Conservation (phyloP, 2,329 filamentous ascomycete genomes). For the Nakataea oryzae region DNA sequence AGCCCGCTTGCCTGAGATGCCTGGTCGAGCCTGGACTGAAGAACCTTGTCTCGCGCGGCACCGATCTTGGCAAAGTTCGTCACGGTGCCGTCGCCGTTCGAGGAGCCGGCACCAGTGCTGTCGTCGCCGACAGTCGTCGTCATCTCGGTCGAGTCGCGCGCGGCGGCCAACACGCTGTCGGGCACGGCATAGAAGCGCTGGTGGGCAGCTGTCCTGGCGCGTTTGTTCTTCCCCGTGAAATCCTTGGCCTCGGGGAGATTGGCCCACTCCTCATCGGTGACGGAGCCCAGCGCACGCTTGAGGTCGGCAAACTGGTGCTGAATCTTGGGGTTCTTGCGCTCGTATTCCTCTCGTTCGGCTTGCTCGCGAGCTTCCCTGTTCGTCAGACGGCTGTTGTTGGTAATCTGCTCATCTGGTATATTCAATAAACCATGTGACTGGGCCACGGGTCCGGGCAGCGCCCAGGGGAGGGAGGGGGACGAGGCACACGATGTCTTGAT, state of each 20-base stretch:
- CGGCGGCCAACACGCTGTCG: conserved; percentile 86
- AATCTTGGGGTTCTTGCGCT: conserved; percentile 95
- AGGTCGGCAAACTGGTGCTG: conserved; percentile 95
- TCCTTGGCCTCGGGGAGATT: conserved; percentile 93
- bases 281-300: conserved; percentile 77
- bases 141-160: conserved; percentile 69
- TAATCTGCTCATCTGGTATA: conserved; percentile 61
- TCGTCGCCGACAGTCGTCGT: conserved; percentile 85
- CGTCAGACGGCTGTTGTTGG: conserved; percentile 40
- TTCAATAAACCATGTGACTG: conserved; percentile 54
- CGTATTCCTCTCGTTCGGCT: conserved; percentile 87
- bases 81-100: conserved; percentile 65
- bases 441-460: conserved; percentile 12
- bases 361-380: conserved; percentile 89
- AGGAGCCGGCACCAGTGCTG: conserved; percentile 28
- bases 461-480: neutral
- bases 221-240: conserved; percentile 85
- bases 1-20: conserved; percentile 61
- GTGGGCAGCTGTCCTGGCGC: conserved; percentile 71
- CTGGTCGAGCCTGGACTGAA: conserved; percentile 88
- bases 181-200: conserved; percentile 93
- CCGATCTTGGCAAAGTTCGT: conserved; percentile 98
- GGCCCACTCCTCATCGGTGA: conserved; percentile 94
- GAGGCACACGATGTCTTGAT: conserved; percentile 16
- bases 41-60: conserved; percentile 87